Evolutionary conservation across 192 early-diverging fungal genomes (phyloP).

Genomic region (Phlyctochytrium bullatum): DNA sequence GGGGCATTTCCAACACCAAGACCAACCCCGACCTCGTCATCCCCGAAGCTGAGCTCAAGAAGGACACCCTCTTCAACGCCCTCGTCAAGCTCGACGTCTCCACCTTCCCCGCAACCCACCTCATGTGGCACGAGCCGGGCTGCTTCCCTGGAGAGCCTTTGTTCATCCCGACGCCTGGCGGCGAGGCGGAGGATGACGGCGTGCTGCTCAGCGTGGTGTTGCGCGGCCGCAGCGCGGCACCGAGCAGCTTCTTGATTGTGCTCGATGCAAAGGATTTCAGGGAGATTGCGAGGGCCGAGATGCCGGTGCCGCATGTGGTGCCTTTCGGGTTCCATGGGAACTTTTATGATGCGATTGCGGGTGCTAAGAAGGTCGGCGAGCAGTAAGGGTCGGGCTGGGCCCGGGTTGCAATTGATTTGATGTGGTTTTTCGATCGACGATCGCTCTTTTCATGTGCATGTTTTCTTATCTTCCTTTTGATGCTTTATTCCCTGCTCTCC

Average conservation of each 20-base stretch:
- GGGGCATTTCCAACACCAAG: neutral
- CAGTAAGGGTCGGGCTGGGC: too few species aligned
- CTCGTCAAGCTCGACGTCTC: constrained; percentile 9
- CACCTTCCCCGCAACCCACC: constrained; percentile 14
- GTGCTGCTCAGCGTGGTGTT: constrained; percentile 73
- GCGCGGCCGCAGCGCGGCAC: constrained; percentile 27
- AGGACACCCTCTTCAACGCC: constrained; percentile 23
- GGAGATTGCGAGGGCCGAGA: constrained; percentile 64
- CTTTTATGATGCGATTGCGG: constrained; percentile 10
- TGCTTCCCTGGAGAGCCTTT: constrained; percentile 78
- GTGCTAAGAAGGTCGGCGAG: neutral
- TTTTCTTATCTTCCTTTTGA: too few species aligned
- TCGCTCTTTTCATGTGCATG: too few species aligned
- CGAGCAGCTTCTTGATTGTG: constrained; percentile 67
- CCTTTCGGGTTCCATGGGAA: constrained; percentile 69
- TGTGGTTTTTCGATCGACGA: too few species aligned
- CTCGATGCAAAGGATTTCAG: constrained; percentile 68
- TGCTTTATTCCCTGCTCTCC: too few species aligned
- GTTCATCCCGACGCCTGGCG: constrained; percentile 67
- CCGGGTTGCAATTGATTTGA: too few species aligned
- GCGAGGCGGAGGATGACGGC: constrained; percentile 68
- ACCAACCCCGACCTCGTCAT: neutral
- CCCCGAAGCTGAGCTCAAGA: neutral
- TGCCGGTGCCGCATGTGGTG: constrained; percentile 55
- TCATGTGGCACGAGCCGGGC: constrained; percentile 50